Base-by-base conservation (phyloP, 805 yeast genomes). In the Alloascoidea africana region DNA sequence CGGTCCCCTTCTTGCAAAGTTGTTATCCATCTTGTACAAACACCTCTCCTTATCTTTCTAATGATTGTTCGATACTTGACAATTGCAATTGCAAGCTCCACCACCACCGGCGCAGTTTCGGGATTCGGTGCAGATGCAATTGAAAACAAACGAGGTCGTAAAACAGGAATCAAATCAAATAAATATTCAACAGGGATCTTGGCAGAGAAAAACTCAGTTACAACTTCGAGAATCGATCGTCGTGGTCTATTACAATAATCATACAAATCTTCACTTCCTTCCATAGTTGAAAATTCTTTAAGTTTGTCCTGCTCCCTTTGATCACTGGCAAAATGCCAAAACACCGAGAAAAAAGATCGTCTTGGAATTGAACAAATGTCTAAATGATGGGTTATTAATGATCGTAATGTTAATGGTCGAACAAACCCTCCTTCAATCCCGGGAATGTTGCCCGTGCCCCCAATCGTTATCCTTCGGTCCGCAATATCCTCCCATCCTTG, bases 191-290 rank as follows among this genome's bases (percentile, higher is more conserved):
- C 51, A 1, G 98, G 97, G 18, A 91, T 73, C 36, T 58, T 65
- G 33, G 91, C 62, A 3, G 84, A 69, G 43, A 70, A 74, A 51
- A 91, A 91, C 52, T 91, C 99, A 38, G 73, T 66, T 4, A 91
- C 53, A 0, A 82, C 80, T 53, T 91, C 99, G 16, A 86, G 51
- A 3, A 87, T 68, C 36, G 94, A 85, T 45, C 99, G 57, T 44
- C 96, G 66, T 3, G 97, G 96, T 41, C 97, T 62, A 51, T 85
- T 82, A n/a, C 93, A 93, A 55, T 91, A 91, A 54, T 89, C 77
- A 53, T 75, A 89, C 34, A 87, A 56, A 39, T 83, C 95, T 51
- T 89, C 86, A 38, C 79, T 69, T 37, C 82, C 85, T 34, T 78
- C 78, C 36, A 76, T 64, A 5, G 68, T 60, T 5, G 80, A 70